Percentiles rank a stretch among this genome's conserved stretches.
phyloP scores from a whole-genome alignment of 2,329 filamentous ascomycete genomes.

The Annulohypoxylon truncatum region DNA sequence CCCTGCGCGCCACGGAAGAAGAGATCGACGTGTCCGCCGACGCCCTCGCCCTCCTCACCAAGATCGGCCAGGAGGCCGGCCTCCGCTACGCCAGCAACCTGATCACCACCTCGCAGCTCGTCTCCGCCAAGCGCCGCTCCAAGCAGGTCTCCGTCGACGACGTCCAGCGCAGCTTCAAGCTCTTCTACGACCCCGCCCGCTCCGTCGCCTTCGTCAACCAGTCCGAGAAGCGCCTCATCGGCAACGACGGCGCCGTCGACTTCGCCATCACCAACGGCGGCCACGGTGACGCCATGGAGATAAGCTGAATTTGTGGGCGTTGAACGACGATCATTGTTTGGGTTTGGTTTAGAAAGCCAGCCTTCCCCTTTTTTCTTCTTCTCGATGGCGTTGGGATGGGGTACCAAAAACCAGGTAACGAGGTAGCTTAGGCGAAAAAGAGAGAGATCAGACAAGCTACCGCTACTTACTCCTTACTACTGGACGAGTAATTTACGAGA shows the following conservation, averaged over 20 bases:
- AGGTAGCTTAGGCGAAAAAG: constrained; percentile 23
- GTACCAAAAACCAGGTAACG: constrained; percentile 39
- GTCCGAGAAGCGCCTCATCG: constrained; percentile 93
- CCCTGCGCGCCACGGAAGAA: constrained; percentile 93
- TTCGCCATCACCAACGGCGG: constrained; percentile 68
- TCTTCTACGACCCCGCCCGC: constrained; percentile 91
- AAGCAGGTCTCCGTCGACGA: constrained; percentile 88
- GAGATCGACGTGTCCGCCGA: constrained; percentile 93
- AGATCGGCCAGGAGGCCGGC: constrained; percentile 93
- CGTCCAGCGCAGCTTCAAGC: constrained; percentile 90
- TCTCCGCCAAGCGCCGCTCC: constrained; percentile 85
- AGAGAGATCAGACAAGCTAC: constrained; percentile 26
- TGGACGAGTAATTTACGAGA: constrained; percentile 35
- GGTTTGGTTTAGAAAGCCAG: constrained; percentile 12
- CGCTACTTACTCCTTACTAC: constrained; percentile 16
- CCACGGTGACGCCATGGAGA: constrained; percentile 58
- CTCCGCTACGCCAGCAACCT: constrained; percentile 97
- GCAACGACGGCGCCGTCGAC: constrained; percentile 83
- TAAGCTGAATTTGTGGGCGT: constrained; percentile 39
- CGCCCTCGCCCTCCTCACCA: constrained; percentile 90
- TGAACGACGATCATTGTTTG: constrained; percentile 12
- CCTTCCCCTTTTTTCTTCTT: constrained; percentile 21
- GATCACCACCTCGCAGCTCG: constrained; percentile 91
- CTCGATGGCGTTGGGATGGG: constrained; percentile 46
- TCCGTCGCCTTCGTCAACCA: constrained; percentile 92